Conservation (phyloP, 2,329 filamentous ascomycete species). For the Ustilaginoidea virens region DNA sequence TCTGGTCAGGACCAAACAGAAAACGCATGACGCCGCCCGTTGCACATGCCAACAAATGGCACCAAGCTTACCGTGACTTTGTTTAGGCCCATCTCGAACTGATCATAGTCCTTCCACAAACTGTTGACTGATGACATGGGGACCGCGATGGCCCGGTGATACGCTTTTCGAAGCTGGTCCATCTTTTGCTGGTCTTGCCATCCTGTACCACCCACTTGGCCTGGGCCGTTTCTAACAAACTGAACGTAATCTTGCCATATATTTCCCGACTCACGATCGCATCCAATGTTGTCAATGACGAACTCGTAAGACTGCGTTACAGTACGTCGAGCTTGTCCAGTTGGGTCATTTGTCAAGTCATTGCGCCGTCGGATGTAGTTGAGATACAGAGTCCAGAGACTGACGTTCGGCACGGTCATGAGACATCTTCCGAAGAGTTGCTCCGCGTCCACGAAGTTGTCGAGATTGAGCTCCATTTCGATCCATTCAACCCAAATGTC, state of each 20-base stretch:
- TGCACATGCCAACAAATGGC: not conserved
- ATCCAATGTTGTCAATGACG: conserved; percentile 75
- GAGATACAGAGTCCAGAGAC: conserved; percentile 84
- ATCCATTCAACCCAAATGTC: conserved; percentile 84
- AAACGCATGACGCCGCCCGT: no score
- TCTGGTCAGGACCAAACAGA: conserved; percentile 3
- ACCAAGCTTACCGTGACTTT: conserved; percentile 61
- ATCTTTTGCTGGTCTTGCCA: conserved; percentile 99
- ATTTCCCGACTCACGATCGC: conserved; percentile 76
- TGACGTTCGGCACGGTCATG: conserved; percentile 63
- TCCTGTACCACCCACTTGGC: conserved; percentile 64
- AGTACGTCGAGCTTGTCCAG: conserved; percentile 59
- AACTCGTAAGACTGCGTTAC: conserved; percentile 85
- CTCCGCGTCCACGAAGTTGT: conserved; percentile 69
- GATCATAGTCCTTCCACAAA: conserved; percentile 95
- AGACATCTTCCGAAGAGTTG: conserved; percentile 71
- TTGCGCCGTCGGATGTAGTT: conserved; percentile 90
- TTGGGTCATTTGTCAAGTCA: conserved; percentile 63
- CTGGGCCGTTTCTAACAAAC: conserved; percentile 80
- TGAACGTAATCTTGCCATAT: conserved; percentile 94
- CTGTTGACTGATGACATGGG: conserved; percentile 71
- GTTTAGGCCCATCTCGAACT: conserved; percentile 87
- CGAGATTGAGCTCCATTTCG: conserved; percentile 75
- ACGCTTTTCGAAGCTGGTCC: conserved; percentile 81
- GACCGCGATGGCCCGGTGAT: conserved; percentile 76